phyloP scores from a whole-genome alignment of 2,329 filamentous ascomycete species.

The Botrytis medusae region DNA sequence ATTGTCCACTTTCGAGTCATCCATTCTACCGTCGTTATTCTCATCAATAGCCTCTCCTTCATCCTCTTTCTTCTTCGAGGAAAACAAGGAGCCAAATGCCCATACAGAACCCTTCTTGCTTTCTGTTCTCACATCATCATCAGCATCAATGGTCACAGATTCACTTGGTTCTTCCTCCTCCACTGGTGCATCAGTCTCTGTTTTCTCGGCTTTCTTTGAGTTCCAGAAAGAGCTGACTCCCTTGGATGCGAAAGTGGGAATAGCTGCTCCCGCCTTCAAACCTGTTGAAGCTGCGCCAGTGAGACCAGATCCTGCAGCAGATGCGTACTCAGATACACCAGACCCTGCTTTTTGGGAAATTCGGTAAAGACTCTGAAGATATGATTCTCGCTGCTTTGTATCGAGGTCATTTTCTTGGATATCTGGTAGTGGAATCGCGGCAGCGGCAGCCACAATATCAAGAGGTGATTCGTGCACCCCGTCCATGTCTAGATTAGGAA shows the following conservation, averaged over 20 bases:
- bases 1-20: constrained; percentile 13
- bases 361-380: constrained; percentile 20
- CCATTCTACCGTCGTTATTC: constrained; percentile 4
- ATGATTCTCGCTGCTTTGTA: constrained; percentile 17
- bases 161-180: background rate
- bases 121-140: constrained; percentile 19
- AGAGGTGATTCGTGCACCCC: constrained; percentile 9
- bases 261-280: constrained; percentile 12
- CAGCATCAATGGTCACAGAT: constrained; percentile 18
- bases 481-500: constrained; percentile 11
- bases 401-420: constrained; percentile 22
- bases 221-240: constrained; percentile 20
- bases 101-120: constrained; percentile 11
- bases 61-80: background rate
- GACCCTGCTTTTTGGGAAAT: constrained; percentile 19
- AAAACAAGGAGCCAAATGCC: constrained; percentile 5
- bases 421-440: constrained; percentile 14
- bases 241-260: constrained; percentile 16
- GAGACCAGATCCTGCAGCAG: constrained; percentile 4
- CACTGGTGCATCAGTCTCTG: background rate
- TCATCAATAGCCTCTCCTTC: background rate
- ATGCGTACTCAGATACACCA: constrained; percentile 17
- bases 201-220: background rate
- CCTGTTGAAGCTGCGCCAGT: constrained; percentile 8
- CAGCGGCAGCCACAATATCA: constrained; percentile 18